Base-by-base conservation (phyloP, 2,329 filamentous ascomycete genomes). In the Coleophoma cylindrospora region DNA sequence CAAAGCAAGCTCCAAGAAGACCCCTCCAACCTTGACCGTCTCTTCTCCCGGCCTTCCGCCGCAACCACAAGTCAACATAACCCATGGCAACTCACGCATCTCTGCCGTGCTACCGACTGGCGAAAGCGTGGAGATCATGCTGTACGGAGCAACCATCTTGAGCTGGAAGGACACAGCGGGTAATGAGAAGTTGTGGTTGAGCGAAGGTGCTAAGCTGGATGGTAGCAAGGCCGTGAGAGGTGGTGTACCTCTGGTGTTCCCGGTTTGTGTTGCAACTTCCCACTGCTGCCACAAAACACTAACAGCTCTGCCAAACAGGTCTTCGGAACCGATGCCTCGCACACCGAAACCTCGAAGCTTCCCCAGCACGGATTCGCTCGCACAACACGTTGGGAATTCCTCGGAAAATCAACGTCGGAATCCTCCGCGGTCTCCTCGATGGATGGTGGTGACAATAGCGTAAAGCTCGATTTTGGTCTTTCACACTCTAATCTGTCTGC, bases 381-480 rank as follows among this genome's bases (percentile, higher is more conserved):
- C 61, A 91, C 81, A 64, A 88, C 86, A 43, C 81, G 81, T 55
- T 99, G 94, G 94, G 91, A 97, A 69, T 96, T 94, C 67, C 78
- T 99, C 47, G 91, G 91, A 64, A 95, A 92, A 72, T 89, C 86
- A 7, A 84, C 80, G n/a, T 81, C 80, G 6, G 86, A 91, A 67
- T 79, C 74, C 9, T 57, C 63, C 38, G 68, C 52, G 14, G 48
- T 48, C 11, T 38, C 49, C 15, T 44, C 21, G 71, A 52, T 58
- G 50, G 67, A 54, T 52, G 69, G 69, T 43, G 74, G 73, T 54
- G 79, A 88, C 64, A 75, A 83, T 63, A 85, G 84, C 45, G 85
- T 97, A 57, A 96, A 95, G 77, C 84, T 99, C 53, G 94, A 99
- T 73, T 97, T 99, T 68, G 94, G 92, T 27, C 83, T 99, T 34